Percentiles rank a stretch among this genome's conserved stretches.
These are phyloP conservation scores for Xanthoconium separans DNA, from an alignment of 1,284 basidiomycete genomes.

Conservation along the genomic window DNA sequence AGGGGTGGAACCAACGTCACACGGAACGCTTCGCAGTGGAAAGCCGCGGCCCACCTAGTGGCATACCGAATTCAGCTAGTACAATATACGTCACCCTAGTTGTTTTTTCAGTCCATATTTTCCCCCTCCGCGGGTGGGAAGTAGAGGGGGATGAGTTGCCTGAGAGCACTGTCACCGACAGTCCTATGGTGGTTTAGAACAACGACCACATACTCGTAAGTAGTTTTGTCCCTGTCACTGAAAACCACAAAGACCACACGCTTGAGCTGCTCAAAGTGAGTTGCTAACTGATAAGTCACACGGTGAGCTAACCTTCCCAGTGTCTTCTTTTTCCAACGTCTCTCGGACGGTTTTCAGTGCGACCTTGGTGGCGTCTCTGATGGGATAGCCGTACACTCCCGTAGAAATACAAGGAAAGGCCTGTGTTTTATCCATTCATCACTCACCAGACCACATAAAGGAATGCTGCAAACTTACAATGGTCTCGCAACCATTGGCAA, in stretches of 20 bases:
- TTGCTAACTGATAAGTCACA: not conserved
- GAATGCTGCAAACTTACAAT: conserved; percentile 46
- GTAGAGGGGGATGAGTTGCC: conserved; percentile 59
- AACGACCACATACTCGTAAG: conserved; percentile 56
- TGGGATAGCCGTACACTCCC: conserved; percentile 78
- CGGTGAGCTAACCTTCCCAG: conserved; percentile 42
- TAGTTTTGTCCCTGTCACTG: conserved; percentile 58
- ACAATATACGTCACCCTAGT: not conserved
- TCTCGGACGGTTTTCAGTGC: conserved; percentile 60
- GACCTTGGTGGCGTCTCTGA: conserved; percentile 66
- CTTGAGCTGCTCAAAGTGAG: conserved; percentile 57
- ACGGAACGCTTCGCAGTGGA: not conserved
- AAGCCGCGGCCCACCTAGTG: not conserved
- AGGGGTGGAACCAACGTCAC: not conserved
- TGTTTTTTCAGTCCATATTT: not conserved
- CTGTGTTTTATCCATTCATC: conserved; percentile 35
- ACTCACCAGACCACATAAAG: not conserved
- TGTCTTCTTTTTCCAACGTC: conserved; percentile 57
- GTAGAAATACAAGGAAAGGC: conserved; percentile 83
- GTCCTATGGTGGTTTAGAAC: not conserved
- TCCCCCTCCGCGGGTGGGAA: conserved; percentile 37
- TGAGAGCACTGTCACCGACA: conserved; percentile 23
- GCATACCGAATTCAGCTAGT: not conserved
- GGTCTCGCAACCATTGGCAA: conserved; percentile 58
- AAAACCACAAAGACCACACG: conserved; percentile 74